Conservation (phyloP, 352 stramenopile species). For the Globisporangium alternatum region DNA sequence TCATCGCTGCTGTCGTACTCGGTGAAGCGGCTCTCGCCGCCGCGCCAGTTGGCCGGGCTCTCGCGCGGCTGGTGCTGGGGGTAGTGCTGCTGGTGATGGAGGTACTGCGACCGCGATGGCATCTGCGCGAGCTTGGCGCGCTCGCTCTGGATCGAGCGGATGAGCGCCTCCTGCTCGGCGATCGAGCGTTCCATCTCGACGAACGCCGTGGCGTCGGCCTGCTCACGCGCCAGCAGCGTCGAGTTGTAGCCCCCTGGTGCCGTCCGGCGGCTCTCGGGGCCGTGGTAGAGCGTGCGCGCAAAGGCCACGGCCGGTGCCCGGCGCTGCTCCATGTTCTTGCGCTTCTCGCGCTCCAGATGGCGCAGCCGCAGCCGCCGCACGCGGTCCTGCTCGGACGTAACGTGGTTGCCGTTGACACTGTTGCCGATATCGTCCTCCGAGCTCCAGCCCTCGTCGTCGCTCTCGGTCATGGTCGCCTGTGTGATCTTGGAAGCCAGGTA, state of each 20-base stretch:
- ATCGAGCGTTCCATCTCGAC: constrained; percentile 55
- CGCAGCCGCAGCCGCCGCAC: constrained; percentile 33
- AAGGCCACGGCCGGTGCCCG: background rate
- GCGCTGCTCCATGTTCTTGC: constrained; percentile 19
- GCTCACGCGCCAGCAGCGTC: constrained; percentile 21
- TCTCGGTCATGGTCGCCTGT: constrained; percentile 15
- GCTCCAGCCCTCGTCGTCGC: constrained; percentile 19
- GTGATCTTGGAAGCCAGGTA: constrained; percentile 17
- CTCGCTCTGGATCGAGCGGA: constrained; percentile 41
- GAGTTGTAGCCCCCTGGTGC: constrained; percentile 18
- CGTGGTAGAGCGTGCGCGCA: constrained; percentile 15
- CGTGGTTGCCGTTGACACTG: background rate
- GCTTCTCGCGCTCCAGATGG: constrained; percentile 40
- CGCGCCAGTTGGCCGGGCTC: constrained; percentile 7
- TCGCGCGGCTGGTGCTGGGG: constrained; percentile 7
- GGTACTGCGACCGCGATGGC: constrained; percentile 7
- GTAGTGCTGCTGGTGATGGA: constrained; percentile 11
- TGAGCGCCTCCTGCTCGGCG: constrained; percentile 43
- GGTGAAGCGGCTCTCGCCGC: constrained; percentile 15
- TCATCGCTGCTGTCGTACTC: constrained; percentile 15
- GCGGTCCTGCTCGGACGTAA: constrained; percentile 19
- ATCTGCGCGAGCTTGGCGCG: constrained; percentile 18
- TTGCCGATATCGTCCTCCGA: constrained; percentile 7
- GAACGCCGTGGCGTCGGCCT: constrained; percentile 27
- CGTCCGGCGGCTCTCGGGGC: background rate